Base-by-base conservation (phyloP, 176 grass and related monocot genomes). In the Elaeis guineensis region DNA sequence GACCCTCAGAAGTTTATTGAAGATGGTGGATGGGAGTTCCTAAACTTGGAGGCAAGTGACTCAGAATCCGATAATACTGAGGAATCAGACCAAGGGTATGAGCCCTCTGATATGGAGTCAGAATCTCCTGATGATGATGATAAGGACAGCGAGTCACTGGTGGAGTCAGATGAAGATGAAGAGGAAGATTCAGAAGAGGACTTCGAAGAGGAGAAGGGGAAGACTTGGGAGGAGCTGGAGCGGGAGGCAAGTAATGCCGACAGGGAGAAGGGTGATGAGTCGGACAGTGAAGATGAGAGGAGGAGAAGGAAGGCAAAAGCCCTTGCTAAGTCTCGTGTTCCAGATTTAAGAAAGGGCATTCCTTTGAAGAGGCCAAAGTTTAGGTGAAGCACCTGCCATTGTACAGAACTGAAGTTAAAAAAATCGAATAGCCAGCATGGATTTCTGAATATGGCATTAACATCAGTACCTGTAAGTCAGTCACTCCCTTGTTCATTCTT, bases 41-140 rank as follows among this genome's bases (percentile, higher is more conserved):
- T 95, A 63, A 87, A 95, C 66, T 82, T 95, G 86, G 83, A 95
- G 66, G 91, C 74, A 35, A 96, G 91, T 24, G 91, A 90, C 66
- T 89, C 90, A 1, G 90, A 95, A 18, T 73, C 75, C 16, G 92
- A 96, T 7, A 79, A 80, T 21, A 74, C 83, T 5, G 86, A 82
- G 62, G 91, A 96, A 67, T 90, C 86, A 4, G 86, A 96, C 72
- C 75, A 87, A 65, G 86, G 86, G 3, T 96, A 90, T 8, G 80
- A 78, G 55, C 91, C 83, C 1, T 90, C 86, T 3, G 91, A 96
- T 55, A 86, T 78, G 17, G 91, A 90, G 58, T 71, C 77, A 1
- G 86, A 80, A 53, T 89, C 81, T 22, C 90, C 91, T 3, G 91
- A 87, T 29, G 74, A 78, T 1, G 86, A 96, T 23, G 82, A n/a